phyloP scores from a whole-genome alignment of 2,329 filamentous ascomycete genomes.

The Aureobasidium sp. region DNA sequence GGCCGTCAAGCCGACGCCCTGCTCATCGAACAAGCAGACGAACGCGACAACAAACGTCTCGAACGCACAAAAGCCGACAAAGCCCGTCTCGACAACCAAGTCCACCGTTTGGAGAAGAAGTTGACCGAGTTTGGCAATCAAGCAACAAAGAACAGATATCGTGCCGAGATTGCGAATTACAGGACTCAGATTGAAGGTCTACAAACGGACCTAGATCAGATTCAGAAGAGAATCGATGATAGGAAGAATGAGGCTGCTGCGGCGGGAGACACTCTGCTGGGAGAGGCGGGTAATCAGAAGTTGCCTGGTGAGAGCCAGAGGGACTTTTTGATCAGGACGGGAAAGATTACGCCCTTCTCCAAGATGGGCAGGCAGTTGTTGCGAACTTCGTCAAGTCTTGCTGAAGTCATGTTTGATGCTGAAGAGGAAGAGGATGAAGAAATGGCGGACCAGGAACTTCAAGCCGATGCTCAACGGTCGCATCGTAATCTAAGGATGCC shows the following conservation, averaged over 20 bases:
- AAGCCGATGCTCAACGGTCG: constrained; percentile 29
- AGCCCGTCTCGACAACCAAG: constrained; percentile 56
- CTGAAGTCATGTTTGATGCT: constrained; percentile 70
- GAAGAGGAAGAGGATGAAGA: constrained; percentile 57
- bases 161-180: constrained; percentile 58
- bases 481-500: constrained; percentile 42
- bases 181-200: constrained; percentile 56
- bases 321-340: constrained; percentile 87
- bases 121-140: constrained; percentile 47
- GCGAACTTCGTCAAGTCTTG: constrained; percentile 59
- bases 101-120: constrained; percentile 51
- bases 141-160: constrained; percentile 49
- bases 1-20: constrained; percentile 54
- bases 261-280: constrained; percentile 33
- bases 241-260: constrained; percentile 45
- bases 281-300: constrained; percentile 46
- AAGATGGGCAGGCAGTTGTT: constrained; percentile 60
- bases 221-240: constrained; percentile 70
- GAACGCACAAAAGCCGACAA: constrained; percentile 48
- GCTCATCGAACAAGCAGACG: constrained; percentile 53
- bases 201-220: constrained; percentile 68
- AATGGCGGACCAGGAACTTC: constrained; percentile 21
- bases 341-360: constrained; percentile 95
- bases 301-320: constrained; percentile 74
- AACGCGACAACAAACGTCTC: constrained; percentile 54